Conservation (phyloP, 495 filamentous ascomycete species). For the Penicillium ucsense region DNA sequence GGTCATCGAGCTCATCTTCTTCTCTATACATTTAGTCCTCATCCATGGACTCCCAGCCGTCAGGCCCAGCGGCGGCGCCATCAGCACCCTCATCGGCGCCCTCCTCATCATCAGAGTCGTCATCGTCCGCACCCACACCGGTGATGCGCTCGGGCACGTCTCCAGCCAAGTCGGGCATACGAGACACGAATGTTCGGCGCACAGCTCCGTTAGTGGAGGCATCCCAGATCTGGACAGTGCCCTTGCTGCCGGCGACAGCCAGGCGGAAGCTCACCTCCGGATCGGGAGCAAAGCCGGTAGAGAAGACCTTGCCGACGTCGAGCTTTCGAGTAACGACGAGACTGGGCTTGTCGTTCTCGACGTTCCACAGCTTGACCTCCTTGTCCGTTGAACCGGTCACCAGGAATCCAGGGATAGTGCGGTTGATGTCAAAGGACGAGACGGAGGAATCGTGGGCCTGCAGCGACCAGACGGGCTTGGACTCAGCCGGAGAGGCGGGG, state of each 20-base stretch:
- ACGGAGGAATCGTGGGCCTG: conserved; percentile 91
- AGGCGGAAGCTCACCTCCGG: conserved; percentile 80
- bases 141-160: conserved; percentile 69
- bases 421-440: conserved; percentile 92
- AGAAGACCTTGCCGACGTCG: conserved; percentile 91
- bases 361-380: conserved; percentile 94
- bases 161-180: conserved; percentile 48
- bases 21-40: conserved; percentile 45
- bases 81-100: conserved; percentile 46
- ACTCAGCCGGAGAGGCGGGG: conserved; percentile 57
- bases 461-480: conserved; percentile 83
- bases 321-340: conserved; percentile 89
- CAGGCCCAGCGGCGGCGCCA: conserved; percentile 26
- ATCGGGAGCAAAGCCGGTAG: conserved; percentile 81
- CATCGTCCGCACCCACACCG: conserved; percentile 57
- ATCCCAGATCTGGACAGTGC: conserved; percentile 90
- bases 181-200: conserved; percentile 71
- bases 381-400: conserved; percentile 88
- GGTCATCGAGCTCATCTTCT: conserved; percentile 1
- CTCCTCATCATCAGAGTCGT: conserved; percentile 54
- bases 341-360: conserved; percentile 60
- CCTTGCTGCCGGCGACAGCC: conserved; percentile 91
- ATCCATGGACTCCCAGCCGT: conserved; percentile 87
- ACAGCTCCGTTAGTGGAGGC: conserved; percentile 89
- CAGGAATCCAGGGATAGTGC: conserved; percentile 79